These are phyloP conservation scores for Arxiozyma slooffiae DNA, from an alignment of 1,139 yeast species.

Conservation along the genomic window DNA sequence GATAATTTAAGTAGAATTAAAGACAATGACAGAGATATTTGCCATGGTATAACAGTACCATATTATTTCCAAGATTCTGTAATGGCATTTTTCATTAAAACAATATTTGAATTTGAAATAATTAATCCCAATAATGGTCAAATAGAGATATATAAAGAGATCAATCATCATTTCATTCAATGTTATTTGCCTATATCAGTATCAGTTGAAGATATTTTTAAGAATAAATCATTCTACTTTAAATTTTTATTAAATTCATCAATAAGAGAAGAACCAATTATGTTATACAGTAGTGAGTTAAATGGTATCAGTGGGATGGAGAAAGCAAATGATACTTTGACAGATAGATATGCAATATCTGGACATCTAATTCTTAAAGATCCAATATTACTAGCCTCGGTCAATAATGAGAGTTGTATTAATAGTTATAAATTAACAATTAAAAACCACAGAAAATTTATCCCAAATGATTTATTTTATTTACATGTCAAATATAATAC, in stretches of 20 bases:
- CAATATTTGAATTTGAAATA: slow-evolving; percentile 3
- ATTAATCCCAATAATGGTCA: background rate
- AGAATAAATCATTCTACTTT: slow-evolving; percentile 22
- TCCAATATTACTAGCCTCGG: slow-evolving; percentile 15
- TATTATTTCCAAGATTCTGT: slow-evolving; percentile 15
- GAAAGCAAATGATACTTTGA: background rate
- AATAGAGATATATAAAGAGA: slow-evolving; percentile 10
- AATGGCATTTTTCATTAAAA: slow-evolving; percentile 13
- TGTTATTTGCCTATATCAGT: slow-evolving; percentile 26
- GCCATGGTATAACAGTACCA: slow-evolving; percentile 7
- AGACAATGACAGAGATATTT: background rate
- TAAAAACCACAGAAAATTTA: slow-evolving; percentile 9
- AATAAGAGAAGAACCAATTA: slow-evolving; percentile 18
- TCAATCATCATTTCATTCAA: slow-evolving; percentile 9
- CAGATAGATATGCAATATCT: slow-evolving; percentile 12
- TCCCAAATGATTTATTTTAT: slow-evolving; percentile 16
- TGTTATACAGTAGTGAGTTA: slow-evolving; percentile 16
- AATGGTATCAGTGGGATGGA: slow-evolving; percentile 4
- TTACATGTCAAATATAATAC: slow-evolving; percentile 20
- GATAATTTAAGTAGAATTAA: background rate
- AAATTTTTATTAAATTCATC: slow-evolving; percentile 27
- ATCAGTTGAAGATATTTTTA: slow-evolving; percentile 29
- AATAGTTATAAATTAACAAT: slow-evolving; percentile 20
- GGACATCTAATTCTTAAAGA: slow-evolving; percentile 17
- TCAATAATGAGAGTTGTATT: slow-evolving; percentile 17